Percentiles rank a stretch among this genome's conserved stretches.
phyloP scores from a whole-genome alignment of 495 filamentous ascomycete species.

The Hypoxylon lenormandii region DNA sequence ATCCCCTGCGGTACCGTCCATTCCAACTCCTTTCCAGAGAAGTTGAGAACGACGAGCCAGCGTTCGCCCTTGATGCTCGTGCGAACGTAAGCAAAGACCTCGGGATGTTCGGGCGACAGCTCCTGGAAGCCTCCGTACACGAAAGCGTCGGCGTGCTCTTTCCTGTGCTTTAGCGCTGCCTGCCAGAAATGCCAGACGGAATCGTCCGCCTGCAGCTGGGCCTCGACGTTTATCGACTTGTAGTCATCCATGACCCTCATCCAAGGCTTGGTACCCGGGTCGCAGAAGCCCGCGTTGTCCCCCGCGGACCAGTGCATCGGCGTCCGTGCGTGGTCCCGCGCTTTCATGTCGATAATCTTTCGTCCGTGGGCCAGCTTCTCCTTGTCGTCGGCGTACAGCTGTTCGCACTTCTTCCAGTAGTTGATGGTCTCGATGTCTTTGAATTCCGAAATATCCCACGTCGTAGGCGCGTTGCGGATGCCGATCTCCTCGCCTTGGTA shows the following conservation, averaged over 20 bases:
- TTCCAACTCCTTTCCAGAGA: constrained; percentile 40
- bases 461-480: constrained; percentile 68
- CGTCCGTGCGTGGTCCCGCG: constrained; percentile 71
- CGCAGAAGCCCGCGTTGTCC: constrained; percentile 65
- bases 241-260: constrained; percentile 65
- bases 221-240: constrained; percentile 58
- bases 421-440: constrained; percentile 74
- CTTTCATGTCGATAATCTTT: constrained; percentile 59
- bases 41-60: constrained; percentile 49
- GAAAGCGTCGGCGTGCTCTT: constrained; percentile 66
- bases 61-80: constrained; percentile 40
- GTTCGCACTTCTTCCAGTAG: constrained; percentile 64
- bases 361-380: constrained; percentile 55
- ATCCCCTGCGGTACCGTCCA: constrained; percentile 34
- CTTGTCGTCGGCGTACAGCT: constrained; percentile 40
- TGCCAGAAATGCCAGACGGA: constrained; percentile 64
- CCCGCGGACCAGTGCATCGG: constrained; percentile 72
- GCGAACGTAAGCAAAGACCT: constrained; percentile 49
- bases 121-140: constrained; percentile 70
- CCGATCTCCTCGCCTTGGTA: constrained; percentile 79
- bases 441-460: constrained; percentile 72
- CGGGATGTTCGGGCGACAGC: constrained; percentile 40
- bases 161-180: constrained; percentile 57
- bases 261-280: constrained; percentile 57
- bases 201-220: constrained; percentile 47